phyloP scores from a whole-genome alignment of 1,284 basidiomycete genomes.

The Fomitopsis schrenkii region DNA sequence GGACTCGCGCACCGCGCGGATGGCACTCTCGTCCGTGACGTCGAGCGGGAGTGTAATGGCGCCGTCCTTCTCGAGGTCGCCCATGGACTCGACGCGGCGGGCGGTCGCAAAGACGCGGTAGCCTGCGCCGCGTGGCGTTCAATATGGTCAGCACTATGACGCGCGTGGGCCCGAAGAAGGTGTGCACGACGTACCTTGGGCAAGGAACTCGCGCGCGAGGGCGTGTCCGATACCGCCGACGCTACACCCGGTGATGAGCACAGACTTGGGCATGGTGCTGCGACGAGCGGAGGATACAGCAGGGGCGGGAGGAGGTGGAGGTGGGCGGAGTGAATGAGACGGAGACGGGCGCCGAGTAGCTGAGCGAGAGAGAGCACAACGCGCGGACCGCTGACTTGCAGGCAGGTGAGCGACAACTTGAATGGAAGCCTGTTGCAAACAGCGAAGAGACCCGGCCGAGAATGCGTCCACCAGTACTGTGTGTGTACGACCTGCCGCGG shows the following conservation, averaged over 20 bases:
- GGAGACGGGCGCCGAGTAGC: too few relatives aligned
- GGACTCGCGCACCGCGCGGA: neutral
- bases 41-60: neutral
- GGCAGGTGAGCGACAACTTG: too few relatives aligned
- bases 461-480: too few relatives aligned
- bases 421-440: too few relatives aligned
- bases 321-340: too few relatives aligned
- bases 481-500: too few relatives aligned
- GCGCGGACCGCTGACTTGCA: too few relatives aligned
- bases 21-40: neutral
- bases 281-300: too few relatives aligned
- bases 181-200: neutral
- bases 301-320: too few relatives aligned
- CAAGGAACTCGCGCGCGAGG: neutral
- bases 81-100: neutral
- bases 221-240: neutral
- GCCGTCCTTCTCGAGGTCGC: neutral
- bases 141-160: neutral
- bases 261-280: neutral
- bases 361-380: too few relatives aligned
- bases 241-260: neutral
- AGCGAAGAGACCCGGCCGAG: too few relatives aligned
- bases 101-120: neutral
- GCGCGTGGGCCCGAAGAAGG: neutral
- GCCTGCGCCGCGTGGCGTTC: neutral